A percentile compares a stretch with the other conserved stretches of the same genome.
phyloP scores from a whole-genome alignment of 176 grass and related monocot species.

The Triticum timopheevii region DNA sequence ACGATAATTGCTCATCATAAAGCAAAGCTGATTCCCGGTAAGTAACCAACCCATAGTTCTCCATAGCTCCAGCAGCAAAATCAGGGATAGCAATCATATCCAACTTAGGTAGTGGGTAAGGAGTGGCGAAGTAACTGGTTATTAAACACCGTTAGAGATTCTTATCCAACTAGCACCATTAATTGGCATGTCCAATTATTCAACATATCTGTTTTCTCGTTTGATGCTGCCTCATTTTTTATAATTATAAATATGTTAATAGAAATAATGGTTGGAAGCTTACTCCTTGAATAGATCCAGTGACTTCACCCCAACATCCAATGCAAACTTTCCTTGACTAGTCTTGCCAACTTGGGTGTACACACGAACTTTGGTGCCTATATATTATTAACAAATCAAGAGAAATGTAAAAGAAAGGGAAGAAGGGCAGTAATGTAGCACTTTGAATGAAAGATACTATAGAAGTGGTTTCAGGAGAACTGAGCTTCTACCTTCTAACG shows the following conservation, averaged over 20 bases:
- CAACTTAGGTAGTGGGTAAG: conserved; percentile 91
- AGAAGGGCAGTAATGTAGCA: background rate
- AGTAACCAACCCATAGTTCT: conserved; percentile 96
- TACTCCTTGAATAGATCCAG: conserved; percentile 85
- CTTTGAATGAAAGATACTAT: conserved; percentile 23
- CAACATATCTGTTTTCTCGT: background rate
- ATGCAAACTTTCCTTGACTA: conserved; percentile 75
- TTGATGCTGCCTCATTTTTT: background rate
- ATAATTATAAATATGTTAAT: conserved; percentile 15
- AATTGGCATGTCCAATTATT: background rate
- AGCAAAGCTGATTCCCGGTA: conserved; percentile 79
- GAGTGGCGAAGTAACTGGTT: conserved; percentile 78
- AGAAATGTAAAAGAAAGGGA: background rate
- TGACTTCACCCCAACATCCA: conserved; percentile 72
- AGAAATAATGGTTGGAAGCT: conserved; percentile 11
- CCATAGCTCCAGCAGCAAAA: conserved; percentile 94
- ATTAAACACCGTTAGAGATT: conserved; percentile 33
- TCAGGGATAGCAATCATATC: conserved; percentile 98
- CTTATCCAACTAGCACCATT: background rate
- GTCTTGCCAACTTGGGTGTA: conserved; percentile 81
- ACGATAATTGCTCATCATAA: conserved; percentile 76
- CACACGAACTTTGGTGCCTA: conserved; percentile 75
- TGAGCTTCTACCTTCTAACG: conserved; percentile 47
- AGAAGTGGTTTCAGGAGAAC: background rate
- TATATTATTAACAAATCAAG: conserved; percentile 10